These are phyloP conservation scores for Globisporangium parvum DNA, from an alignment of 352 stramenopile species.

Conservation along the genomic window DNA sequence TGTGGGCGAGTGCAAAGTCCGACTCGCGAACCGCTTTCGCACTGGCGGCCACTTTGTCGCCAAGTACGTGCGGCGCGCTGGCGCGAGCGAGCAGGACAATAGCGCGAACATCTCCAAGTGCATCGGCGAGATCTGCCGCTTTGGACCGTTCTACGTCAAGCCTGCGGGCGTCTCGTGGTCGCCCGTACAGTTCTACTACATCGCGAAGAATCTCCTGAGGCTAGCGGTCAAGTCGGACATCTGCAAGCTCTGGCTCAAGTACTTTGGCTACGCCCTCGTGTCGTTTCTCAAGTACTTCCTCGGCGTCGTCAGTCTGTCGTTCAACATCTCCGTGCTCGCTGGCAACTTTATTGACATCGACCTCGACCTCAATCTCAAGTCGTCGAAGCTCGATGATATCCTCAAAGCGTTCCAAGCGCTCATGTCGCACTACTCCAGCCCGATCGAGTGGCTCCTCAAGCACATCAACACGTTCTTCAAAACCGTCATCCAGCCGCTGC, in stretches of 20 bases:
- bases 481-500: conserved; percentile 25
- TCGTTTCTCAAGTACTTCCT: conserved; percentile 43
- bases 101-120: conserved; percentile 8
- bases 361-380: too few relatives aligned
- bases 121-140: conserved; percentile 39
- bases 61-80: conserved; percentile 36
- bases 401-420: conserved; percentile 16
- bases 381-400: conserved; percentile 9
- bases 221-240: conserved; percentile 20
- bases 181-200: conserved; percentile 15
- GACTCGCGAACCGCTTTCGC: conserved; percentile 20
- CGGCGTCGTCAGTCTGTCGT: conserved; percentile 45
- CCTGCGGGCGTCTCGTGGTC: conserved; percentile 20
- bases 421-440: conserved; percentile 21
- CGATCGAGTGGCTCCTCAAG: conserved; percentile 19
- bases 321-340: conserved; percentile 50
- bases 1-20: conserved; percentile 3
- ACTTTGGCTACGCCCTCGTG: conserved; percentile 18
- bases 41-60: conserved; percentile 37
- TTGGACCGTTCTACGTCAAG: conserved; percentile 40
- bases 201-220: conserved; percentile 11
- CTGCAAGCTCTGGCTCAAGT: conserved; percentile 24
- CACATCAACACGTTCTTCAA: conserved; percentile 32
- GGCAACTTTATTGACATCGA: conserved; percentile 29
- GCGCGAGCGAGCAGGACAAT: not conserved